Evolutionary conservation across 768 basidiomycete species (phyloP).

Genomic region (Nidularia pulvinata): DNA sequence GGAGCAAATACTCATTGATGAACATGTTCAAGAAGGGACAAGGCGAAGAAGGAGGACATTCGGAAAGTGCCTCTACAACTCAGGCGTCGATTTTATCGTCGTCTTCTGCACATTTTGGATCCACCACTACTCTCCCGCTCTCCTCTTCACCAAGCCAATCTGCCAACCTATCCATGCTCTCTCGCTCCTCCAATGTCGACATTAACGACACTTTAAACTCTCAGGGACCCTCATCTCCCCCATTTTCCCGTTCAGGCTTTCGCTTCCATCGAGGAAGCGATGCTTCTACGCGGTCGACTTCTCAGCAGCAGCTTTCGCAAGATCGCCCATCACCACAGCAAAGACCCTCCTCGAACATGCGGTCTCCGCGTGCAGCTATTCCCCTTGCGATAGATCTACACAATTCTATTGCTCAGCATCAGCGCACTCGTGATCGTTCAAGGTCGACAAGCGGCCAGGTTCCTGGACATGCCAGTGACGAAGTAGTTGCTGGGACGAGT

Average conservation of each 20-base stretch:
- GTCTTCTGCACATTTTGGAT: slow-evolving; percentile 13
- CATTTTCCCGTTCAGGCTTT: slow-evolving; percentile 11
- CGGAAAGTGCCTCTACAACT: slow-evolving; percentile 9
- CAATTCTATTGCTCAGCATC: slow-evolving; percentile 33
- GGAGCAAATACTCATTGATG: slow-evolving; percentile 74
- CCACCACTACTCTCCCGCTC: slow-evolving; percentile 18
- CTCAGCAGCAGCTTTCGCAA: slow-evolving; percentile 1
- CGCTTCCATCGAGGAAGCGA: slow-evolving; percentile 29
- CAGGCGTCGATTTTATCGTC: slow-evolving; percentile 2
- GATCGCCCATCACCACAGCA: slow-evolving; percentile 11
- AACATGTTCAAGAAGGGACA: slow-evolving; percentile 71
- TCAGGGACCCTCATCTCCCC: slow-evolving; percentile 14
- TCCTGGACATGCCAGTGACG: slow-evolving; percentile 5
- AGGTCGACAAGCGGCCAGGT: slow-evolving; percentile 12
- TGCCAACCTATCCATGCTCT: slow-evolving; percentile 3
- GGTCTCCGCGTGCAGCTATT: slow-evolving; percentile 16
- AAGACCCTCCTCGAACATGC: slow-evolving; percentile 19
- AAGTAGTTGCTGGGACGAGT: slow-evolving; percentile 13
- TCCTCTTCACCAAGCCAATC: slow-evolving; percentile 16
- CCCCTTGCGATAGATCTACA: slow-evolving; percentile 51
- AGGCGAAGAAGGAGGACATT: slow-evolving; percentile 29
- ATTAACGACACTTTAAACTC: slow-evolving; percentile 7
- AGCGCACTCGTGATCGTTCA: slow-evolving; percentile 27
- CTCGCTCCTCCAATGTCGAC: slow-evolving; percentile 13
- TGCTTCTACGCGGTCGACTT: slow-evolving; percentile 17